Conservation (phyloP, 2,329 filamentous ascomycete species). For the Pseudogymnoascus sp. region DNA sequence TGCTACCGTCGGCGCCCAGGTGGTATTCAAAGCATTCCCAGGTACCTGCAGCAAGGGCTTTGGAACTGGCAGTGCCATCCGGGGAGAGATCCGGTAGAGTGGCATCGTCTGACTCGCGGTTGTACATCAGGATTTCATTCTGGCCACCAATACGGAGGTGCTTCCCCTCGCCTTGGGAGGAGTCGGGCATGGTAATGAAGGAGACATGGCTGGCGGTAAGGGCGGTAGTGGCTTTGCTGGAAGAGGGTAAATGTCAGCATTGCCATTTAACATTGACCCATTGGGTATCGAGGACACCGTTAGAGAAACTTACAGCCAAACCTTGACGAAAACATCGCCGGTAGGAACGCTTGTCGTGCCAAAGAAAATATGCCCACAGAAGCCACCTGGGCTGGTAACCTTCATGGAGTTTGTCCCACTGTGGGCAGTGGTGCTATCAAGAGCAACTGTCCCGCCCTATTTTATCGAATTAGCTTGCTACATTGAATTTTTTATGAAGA, state of each 20-base stretch:
- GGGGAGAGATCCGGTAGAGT: slow-evolving; percentile 55
- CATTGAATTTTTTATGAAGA: not conserved
- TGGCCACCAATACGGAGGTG: slow-evolving; percentile 56
- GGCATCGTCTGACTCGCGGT: slow-evolving; percentile 55
- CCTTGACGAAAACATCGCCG: slow-evolving; percentile 50
- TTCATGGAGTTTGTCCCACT: slow-evolving; percentile 48
- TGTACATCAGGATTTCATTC: slow-evolving; percentile 55
- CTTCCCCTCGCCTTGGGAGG: slow-evolving; percentile 46
- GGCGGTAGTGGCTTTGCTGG: slow-evolving; percentile 47
- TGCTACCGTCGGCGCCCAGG: slow-evolving; percentile 47
- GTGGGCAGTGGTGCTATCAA: slow-evolving; percentile 50
- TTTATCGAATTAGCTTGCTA: not conserved
- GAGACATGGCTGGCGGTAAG: slow-evolving; percentile 53
- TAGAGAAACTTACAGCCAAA: slow-evolving; percentile 43
- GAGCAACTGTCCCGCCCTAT: slow-evolving; percentile 41
- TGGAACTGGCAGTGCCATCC: slow-evolving; percentile 48
- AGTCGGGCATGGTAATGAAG: slow-evolving; percentile 58
- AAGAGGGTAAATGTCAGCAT: slow-evolving; percentile 21
- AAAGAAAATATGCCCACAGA: slow-evolving; percentile 54
- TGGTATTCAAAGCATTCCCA: slow-evolving; percentile 59
- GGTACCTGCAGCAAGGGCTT: slow-evolving; percentile 39
- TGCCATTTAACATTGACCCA: slow-evolving; percentile 10
- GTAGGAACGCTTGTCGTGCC: slow-evolving; percentile 48
- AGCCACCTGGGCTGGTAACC: slow-evolving; percentile 46
- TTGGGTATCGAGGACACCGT: not conserved